A percentile compares a stretch with the other conserved stretches of the same genome.
These are phyloP conservation scores for Byssothecium circinans DNA, from an alignment of 2,329 filamentous ascomycete genomes.

Conservation along the genomic window DNA sequence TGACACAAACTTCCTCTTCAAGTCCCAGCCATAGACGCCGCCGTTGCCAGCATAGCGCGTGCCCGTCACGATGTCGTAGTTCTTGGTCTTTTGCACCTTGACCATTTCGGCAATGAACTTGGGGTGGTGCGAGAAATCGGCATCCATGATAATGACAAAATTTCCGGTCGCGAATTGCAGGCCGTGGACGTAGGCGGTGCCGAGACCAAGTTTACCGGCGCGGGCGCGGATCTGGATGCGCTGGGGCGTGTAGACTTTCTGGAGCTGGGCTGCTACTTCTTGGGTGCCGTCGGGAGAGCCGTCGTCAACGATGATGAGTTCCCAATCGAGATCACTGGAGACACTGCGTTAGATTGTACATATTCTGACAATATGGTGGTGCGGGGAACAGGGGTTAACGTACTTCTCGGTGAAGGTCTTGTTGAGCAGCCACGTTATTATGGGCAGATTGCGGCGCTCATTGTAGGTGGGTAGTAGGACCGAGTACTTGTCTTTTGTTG, in stretches of 20 bases:
- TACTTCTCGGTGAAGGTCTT: slow-evolving; percentile 89
- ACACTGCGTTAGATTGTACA: slow-evolving; percentile 8
- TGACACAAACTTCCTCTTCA: slow-evolving; percentile 75
- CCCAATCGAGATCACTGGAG: slow-evolving; percentile 85
- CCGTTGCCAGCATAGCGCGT: slow-evolving; percentile 85
- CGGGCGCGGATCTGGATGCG: slow-evolving; percentile 85
- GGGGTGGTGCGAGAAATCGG: slow-evolving; percentile 98
- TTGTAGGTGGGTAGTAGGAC: slow-evolving; percentile 98
- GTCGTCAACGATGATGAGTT: slow-evolving; percentile 97
- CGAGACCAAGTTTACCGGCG: slow-evolving; percentile 93
- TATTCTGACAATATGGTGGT: not conserved
- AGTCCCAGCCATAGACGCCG: slow-evolving; percentile 94
- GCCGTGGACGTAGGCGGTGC: slow-evolving; percentile 94
- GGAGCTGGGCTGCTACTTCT: slow-evolving; percentile 84
- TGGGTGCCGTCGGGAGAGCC: slow-evolving; percentile 95
- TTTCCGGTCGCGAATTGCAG: slow-evolving; percentile 88
- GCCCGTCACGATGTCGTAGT: slow-evolving; percentile 96
- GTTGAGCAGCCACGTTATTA: slow-evolving; percentile 92
- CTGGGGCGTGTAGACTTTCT: slow-evolving; percentile 74
- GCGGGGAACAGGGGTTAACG: slow-evolving; percentile 28
- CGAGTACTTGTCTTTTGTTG: slow-evolving; percentile 78
- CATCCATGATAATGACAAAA: slow-evolving; percentile 99
- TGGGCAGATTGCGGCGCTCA: slow-evolving; percentile 94
- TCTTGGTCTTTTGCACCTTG: slow-evolving; percentile 70
- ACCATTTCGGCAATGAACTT: slow-evolving; percentile 99